phyloP scores from a whole-genome alignment of 192 early-diverging fungal genomes.

The Phlyctochytrium arcticum region DNA sequence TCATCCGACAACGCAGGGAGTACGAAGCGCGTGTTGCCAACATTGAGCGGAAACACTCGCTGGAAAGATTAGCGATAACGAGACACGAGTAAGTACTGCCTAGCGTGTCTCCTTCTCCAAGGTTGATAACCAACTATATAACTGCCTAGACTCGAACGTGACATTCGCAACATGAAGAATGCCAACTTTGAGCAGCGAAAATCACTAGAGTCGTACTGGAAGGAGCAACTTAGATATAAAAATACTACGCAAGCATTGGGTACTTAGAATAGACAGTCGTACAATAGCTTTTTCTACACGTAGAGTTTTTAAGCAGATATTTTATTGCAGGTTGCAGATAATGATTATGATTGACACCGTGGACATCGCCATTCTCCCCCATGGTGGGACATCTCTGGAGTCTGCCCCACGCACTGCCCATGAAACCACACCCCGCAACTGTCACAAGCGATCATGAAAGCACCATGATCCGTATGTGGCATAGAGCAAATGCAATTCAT shows the following conservation, averaged over 20 bases:
- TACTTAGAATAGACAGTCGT: background rate
- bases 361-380: conserved; percentile 25
- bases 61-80: conserved; percentile 33
- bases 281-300: background rate
- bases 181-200: conserved; percentile 23
- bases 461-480: conserved; percentile 25
- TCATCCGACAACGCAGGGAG: conserved; percentile 36
- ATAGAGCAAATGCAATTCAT: conserved; percentile 28
- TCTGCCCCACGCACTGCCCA: conserved; percentile 28
- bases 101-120: background rate
- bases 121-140: background rate
- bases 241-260: conserved; percentile 2
- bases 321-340: background rate
- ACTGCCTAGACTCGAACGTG: conserved; percentile 32
- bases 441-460: conserved; percentile 37
- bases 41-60: conserved; percentile 29
- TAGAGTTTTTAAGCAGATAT: background rate
- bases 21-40: conserved; percentile 38
- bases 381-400: conserved; percentile 5
- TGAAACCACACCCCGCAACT: conserved; percentile 35
- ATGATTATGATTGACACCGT: conserved; percentile 2
- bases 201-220: conserved; percentile 35
- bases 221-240: conserved; percentile 23
- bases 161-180: conserved; percentile 24
- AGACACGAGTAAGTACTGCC: conserved; percentile 37